Conservation (phyloP, 2,329 filamentous ascomycete species). For the Fusarium beomiforme region DNA sequence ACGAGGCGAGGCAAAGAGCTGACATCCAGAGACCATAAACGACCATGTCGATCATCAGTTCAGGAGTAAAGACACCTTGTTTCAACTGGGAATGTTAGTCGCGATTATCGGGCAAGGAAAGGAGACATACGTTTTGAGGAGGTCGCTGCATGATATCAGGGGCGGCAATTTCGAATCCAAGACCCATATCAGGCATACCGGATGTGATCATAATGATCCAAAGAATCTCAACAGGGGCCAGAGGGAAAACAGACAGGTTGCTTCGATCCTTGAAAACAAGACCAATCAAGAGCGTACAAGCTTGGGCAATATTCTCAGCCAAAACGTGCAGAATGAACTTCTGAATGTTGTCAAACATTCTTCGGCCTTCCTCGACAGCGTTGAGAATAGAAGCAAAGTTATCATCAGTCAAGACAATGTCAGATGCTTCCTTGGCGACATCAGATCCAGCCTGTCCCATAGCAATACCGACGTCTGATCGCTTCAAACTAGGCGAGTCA, state of each 20-base stretch:
- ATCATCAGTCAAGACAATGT: conserved; percentile 76
- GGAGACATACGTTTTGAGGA: conserved; percentile 66
- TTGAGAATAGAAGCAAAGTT: conserved; percentile 78
- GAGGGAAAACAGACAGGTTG: conserved; percentile 74
- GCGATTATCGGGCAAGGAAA: accelerated
- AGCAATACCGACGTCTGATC: conserved; percentile 75
- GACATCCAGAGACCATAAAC: conserved; percentile 76
- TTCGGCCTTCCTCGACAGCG: conserved; percentile 75
- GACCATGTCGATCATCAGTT: conserved; percentile 72
- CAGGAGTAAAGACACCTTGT: conserved; percentile 70
- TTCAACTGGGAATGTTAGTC: conserved; percentile 43
- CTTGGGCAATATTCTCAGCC: conserved; percentile 76
- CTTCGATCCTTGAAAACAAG: conserved; percentile 74
- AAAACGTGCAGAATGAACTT: conserved; percentile 76
- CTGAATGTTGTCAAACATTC: conserved; percentile 79
- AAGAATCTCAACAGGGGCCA: conserved; percentile 78
- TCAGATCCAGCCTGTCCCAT: conserved; percentile 76
- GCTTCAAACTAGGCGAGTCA: conserved; percentile 73
- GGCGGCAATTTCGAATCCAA: conserved; percentile 75
- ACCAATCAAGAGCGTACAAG: conserved; percentile 73
- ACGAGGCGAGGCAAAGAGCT: conserved; percentile 64
- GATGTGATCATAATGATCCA: conserved; percentile 86
- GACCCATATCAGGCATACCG: conserved; percentile 77
- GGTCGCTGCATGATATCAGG: conserved; percentile 75
- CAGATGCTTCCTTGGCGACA: conserved; percentile 74